Conservation (phyloP, 345 rosid species). For the Syzygium grande region DNA sequence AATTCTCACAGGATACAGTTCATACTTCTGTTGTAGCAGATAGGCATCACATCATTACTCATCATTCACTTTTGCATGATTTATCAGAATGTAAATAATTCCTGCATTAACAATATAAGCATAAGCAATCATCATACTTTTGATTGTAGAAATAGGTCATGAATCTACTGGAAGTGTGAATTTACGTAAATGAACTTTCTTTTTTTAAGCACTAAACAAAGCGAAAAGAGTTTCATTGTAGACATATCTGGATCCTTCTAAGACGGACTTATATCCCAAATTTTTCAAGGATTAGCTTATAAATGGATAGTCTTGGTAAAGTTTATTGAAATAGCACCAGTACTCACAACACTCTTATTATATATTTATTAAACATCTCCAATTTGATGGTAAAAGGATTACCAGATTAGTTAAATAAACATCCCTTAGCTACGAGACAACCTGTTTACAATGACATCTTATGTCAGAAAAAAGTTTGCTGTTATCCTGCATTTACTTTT, state of each 20-base stretch:
- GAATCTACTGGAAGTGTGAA: neutral
- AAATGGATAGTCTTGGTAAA: neutral
- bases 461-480: neutral
- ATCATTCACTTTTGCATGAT: neutral
- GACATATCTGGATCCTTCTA: neutral
- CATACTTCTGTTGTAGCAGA: neutral
- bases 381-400: neutral
- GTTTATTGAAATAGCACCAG: neutral
- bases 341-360: neutral
- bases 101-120: neutral
- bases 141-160: neutral
- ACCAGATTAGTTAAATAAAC: neutral
- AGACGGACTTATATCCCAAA: neutral
- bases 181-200: neutral
- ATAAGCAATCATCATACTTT: neutral
- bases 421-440: neutral
- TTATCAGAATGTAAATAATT: neutral
- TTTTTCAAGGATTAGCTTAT: neutral
- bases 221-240: neutral
- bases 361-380: neutral
- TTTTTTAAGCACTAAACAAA: neutral
- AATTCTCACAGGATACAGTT: neutral
- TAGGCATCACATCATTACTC: neutral
- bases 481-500: neutral
- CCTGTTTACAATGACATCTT: neutral